A percentile compares a stretch with the other conserved stretches of the same genome.
phyloP scores from a whole-genome alignment of 176 grass and related monocot genomes.

The Oryza glaberrima region DNA sequence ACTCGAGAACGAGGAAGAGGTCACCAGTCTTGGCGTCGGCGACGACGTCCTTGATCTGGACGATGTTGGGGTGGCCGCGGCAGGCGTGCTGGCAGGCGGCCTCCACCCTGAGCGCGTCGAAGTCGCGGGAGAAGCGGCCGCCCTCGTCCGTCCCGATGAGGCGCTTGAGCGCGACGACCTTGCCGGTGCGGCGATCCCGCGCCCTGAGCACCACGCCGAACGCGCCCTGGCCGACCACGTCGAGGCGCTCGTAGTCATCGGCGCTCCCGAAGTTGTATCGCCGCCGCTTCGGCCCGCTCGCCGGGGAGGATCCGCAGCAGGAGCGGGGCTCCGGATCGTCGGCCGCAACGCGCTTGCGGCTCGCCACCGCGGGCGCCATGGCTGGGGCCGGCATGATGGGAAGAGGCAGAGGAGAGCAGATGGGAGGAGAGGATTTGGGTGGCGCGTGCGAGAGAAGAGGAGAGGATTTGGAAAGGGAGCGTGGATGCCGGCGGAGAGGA shows the following conservation, averaged over 20 bases:
- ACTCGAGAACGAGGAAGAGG: not conserved
- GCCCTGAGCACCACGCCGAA: not conserved
- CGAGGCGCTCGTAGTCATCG: not conserved
- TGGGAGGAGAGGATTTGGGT: not conserved
- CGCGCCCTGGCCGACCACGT: not conserved
- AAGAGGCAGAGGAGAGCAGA: too few species aligned
- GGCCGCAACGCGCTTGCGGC: constrained; percentile 8
- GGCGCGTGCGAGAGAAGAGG: not conserved
- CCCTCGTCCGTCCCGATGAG: not conserved
- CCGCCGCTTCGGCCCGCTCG: not conserved
- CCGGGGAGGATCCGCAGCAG: not conserved
- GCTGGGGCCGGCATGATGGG: too few species aligned
- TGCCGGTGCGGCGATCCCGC: constrained; percentile 13
- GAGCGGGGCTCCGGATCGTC: not conserved
- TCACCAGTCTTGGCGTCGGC: not conserved
- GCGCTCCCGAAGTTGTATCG: not conserved
- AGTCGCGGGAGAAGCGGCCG: not conserved
- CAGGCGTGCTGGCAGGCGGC: not conserved
- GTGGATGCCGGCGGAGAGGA: too few species aligned
- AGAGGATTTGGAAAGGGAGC: too few species aligned
- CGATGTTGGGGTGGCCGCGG: constrained; percentile 9
- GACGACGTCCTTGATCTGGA: not conserved
- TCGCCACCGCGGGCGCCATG: too few species aligned
- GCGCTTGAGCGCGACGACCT: constrained; percentile 12
- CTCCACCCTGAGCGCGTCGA: not conserved